Conservation (phyloP, 306 rosid genomes). For the Trifolium pratense region DNA sequence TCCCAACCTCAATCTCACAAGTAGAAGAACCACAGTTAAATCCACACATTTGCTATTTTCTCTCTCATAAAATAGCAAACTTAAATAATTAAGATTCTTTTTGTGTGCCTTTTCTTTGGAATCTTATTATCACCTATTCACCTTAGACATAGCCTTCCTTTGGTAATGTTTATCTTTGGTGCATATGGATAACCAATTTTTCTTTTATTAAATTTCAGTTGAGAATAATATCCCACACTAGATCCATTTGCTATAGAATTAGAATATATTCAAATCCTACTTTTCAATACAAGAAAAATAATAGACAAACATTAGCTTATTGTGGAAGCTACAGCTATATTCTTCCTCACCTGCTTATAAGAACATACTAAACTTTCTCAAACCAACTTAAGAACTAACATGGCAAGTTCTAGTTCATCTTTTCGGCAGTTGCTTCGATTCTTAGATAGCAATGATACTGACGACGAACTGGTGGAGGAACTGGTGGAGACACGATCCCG, state of each 20-base stretch:
- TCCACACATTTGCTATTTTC: too few relatives aligned
- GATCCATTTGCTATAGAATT: too few relatives aligned
- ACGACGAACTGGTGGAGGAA: not conserved
- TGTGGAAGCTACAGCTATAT: slow-evolving; percentile 42
- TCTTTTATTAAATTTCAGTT: too few relatives aligned
- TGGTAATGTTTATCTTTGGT: not conserved
- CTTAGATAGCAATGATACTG: not conserved
- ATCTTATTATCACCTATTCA: too few relatives aligned
- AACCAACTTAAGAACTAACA: not conserved
- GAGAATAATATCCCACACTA: not conserved
- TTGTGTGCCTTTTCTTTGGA: too few relatives aligned
- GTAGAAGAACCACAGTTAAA: too few relatives aligned
- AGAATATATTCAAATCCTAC: not conserved
- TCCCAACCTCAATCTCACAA: too few relatives aligned
- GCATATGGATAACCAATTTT: not conserved
- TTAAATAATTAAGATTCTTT: too few relatives aligned
- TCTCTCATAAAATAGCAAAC: too few relatives aligned
- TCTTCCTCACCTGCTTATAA: slow-evolving; percentile 31
- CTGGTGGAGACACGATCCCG: slow-evolving; percentile 5
- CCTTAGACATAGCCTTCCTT: too few relatives aligned
- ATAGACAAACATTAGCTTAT: slow-evolving; percentile 20
- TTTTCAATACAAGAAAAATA: not conserved
- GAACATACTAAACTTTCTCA: slow-evolving; percentile 10
- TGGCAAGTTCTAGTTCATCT: slow-evolving; percentile 10
- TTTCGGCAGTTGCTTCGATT: slow-evolving; percentile 10